phyloP scores from a whole-genome alignment of 2,329 filamentous ascomycete genomes.

The Saccharata proteae region DNA sequence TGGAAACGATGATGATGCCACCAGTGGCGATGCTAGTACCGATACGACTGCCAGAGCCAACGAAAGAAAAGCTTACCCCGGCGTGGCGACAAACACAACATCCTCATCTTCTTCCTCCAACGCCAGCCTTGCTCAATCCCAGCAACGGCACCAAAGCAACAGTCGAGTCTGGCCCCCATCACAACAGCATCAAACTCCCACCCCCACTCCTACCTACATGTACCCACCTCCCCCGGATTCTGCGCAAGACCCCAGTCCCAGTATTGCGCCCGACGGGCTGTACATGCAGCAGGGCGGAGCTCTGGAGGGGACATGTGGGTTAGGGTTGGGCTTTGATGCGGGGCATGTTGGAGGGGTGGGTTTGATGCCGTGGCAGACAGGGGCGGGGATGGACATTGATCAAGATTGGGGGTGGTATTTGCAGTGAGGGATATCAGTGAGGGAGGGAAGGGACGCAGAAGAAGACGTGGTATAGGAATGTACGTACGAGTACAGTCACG shows the following conservation, averaged over 20 bases:
- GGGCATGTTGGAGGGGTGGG: slow-evolving; percentile 10
- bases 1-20: background rate
- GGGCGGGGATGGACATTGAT: slow-evolving; percentile 26
- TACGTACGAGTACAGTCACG: no score
- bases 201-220: slow-evolving; percentile 12
- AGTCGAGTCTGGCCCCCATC: no score
- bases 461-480: no score
- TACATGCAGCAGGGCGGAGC: slow-evolving; percentile 20
- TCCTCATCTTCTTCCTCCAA: background rate
- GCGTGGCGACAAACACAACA: slow-evolving; percentile 2
- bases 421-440: no score
- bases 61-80: background rate
- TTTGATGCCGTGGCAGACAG: slow-evolving; percentile 26
- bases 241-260: slow-evolving; percentile 15
- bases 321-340: background rate
- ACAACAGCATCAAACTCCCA: no score
- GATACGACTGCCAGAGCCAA: background rate
- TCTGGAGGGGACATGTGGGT: slow-evolving; percentile 15
- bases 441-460: no score
- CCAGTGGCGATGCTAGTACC: background rate
- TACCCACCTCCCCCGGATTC: slow-evolving; percentile 9
- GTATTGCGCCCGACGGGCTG: slow-evolving; percentile 26
- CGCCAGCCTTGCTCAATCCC: background rate
- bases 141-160: no score
- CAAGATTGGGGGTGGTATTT: slow-evolving; percentile 31